Percentiles rank a stretch among this genome's conserved stretches.
Evolutionary conservation across 1,284 basidiomycete species (phyloP).

Genomic region (Pterula multifida): DNA sequence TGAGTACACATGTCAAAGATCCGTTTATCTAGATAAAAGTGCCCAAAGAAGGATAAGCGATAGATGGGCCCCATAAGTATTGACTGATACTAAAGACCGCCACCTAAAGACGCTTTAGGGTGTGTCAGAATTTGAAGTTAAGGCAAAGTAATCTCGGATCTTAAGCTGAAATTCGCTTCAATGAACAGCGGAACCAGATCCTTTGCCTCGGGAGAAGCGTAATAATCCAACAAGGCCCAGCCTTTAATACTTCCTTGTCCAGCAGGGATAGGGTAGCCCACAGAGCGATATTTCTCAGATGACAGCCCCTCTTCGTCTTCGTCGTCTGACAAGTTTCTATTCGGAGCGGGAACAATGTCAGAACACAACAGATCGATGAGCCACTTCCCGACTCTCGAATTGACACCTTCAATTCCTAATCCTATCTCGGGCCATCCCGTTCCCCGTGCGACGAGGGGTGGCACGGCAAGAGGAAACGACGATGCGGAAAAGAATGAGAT

Average conservation of each 20-base stretch:
- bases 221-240: slow-evolving; percentile 68
- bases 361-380: slow-evolving; percentile 39
- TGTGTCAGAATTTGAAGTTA: too few relatives aligned
- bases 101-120: too few relatives aligned
- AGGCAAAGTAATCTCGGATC: too few relatives aligned
- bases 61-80: too few relatives aligned
- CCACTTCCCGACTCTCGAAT: slow-evolving; percentile 61
- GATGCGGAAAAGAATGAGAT: slow-evolving; percentile 75
- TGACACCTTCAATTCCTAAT: slow-evolving; percentile 74
- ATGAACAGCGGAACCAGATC: slow-evolving; percentile 54
- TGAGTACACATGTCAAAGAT: too few relatives aligned
- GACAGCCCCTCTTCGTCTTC: slow-evolving; percentile 2
- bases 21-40: too few relatives aligned
- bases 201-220: slow-evolving; percentile 35
- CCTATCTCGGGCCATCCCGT: slow-evolving; percentile 67
- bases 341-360: slow-evolving; percentile 7
- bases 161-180: slow-evolving; percentile 53
- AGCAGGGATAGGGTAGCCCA: slow-evolving; percentile 18
- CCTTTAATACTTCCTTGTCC: slow-evolving; percentile 31
- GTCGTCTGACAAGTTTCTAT: slow-evolving; percentile 6
- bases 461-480: slow-evolving; percentile 68
- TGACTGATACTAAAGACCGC: too few relatives aligned
- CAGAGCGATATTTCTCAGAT: slow-evolving; percentile 10
- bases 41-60: too few relatives aligned
- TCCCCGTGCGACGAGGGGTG: slow-evolving; percentile 64